Percentiles rank a stretch among this genome's conserved stretches.
These are phyloP conservation scores for Claviceps quebecensis DNA, from an alignment of 2,329 filamentous ascomycete species.

Conservation along the genomic window DNA sequence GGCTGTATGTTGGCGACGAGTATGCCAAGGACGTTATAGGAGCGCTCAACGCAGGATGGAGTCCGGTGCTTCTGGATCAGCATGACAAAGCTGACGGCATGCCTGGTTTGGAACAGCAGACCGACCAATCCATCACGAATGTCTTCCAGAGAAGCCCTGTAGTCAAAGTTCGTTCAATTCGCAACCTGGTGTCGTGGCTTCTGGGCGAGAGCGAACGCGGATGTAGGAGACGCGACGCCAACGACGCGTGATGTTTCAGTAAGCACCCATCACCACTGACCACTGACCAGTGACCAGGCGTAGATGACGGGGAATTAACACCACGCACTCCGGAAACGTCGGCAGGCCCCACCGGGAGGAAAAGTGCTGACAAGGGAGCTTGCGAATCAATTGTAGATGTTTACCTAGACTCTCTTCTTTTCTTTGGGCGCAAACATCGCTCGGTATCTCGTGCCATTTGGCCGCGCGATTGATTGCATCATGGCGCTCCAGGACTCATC, in stretches of 20 bases:
- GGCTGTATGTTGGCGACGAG: slow-evolving; percentile 42
- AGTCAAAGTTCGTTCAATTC: slow-evolving; percentile 9
- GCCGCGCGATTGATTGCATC: background rate
- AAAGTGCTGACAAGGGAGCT: too few species aligned
- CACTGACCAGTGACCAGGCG: too few species aligned
- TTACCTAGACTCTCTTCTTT: too few species aligned
- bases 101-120: slow-evolving; percentile 6
- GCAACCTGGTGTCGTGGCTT: slow-evolving; percentile 7
- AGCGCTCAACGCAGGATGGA: slow-evolving; percentile 19
- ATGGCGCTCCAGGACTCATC: background rate
- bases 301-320: too few species aligned
- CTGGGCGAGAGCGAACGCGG: background rate
- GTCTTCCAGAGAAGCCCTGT: slow-evolving; percentile 6
- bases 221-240: background rate
- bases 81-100: slow-evolving; percentile 2
- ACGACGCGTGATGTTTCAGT: too few species aligned
- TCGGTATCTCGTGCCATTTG: too few species aligned
- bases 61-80: slow-evolving; percentile 11
- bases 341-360: too few species aligned
- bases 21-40: slow-evolving; percentile 35
- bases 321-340: too few species aligned
- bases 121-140: slow-evolving; percentile 2
- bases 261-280: too few species aligned
- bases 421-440: too few species aligned
- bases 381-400: too few species aligned